phyloP scores from a whole-genome alignment of 176 grass and related monocot species.

The Neostapfia colusana region DNA sequence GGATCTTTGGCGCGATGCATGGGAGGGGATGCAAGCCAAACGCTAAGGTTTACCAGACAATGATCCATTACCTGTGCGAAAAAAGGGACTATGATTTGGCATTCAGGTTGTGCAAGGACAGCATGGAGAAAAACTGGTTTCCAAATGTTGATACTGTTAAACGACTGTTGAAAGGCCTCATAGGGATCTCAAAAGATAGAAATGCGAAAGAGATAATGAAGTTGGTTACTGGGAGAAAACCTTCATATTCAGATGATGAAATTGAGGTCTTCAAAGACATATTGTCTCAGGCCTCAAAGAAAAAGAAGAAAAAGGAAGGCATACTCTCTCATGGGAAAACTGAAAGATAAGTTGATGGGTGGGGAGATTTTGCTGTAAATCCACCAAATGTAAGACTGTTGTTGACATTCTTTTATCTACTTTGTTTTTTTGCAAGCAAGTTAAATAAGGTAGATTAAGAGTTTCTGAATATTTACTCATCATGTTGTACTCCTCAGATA shows the following conservation, averaged over 20 bases:
- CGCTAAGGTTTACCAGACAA: constrained; percentile 82
- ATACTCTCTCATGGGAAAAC: constrained; percentile 54
- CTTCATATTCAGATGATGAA: constrained; percentile 63
- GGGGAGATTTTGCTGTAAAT: constrained; percentile 44
- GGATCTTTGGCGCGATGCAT: constrained; percentile 65
- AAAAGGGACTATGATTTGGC: constrained; percentile 65
- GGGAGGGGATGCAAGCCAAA: constrained; percentile 81
- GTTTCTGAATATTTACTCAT: constrained; percentile 30
- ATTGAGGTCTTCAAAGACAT: constrained; percentile 59
- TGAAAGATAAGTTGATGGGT: constrained; percentile 44
- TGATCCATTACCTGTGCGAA: constrained; percentile 91
- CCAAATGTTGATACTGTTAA: constrained; percentile 57
- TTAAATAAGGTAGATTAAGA: constrained; percentile 22
- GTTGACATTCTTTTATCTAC: constrained; percentile 38
- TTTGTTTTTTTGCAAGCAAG: constrained; percentile 15
- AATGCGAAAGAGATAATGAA: constrained; percentile 79
- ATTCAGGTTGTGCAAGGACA: constrained; percentile 76
- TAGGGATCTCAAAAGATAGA: constrained; percentile 58
- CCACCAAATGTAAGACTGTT: constrained; percentile 42
- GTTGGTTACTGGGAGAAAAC: constrained; percentile 54
- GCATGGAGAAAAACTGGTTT: constrained; percentile 90
- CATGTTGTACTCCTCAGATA: constrained; percentile 13
- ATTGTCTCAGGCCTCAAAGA: constrained; percentile 31
- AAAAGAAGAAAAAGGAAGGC: constrained; percentile 18
- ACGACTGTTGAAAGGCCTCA: constrained; percentile 71